These are phyloP conservation scores for Podospora conica DNA, from an alignment of 495 filamentous ascomycete genomes.

Conservation along the genomic window DNA sequence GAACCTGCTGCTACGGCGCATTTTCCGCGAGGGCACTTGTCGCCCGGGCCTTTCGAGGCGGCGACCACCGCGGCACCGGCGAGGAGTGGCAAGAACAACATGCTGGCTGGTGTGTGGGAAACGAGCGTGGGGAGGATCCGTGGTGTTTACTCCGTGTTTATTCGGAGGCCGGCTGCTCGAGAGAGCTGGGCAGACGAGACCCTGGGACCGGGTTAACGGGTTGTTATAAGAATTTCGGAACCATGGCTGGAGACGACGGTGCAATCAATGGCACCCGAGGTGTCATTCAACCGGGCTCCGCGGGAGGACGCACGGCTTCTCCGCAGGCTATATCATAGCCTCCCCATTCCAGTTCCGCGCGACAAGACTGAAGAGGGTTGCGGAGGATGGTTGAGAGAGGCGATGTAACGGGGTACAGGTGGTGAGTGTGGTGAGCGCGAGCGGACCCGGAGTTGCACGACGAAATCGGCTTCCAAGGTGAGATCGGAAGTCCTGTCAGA, in stretches of 20 bases:
- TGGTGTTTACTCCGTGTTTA: no score
- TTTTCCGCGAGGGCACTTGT: neutral
- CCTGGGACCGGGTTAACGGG: neutral
- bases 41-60: slow-evolving; percentile 8
- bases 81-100: slow-evolving; percentile 23
- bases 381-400: neutral
- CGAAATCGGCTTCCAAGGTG: no score
- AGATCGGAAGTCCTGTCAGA: neutral
- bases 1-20: slow-evolving; percentile 1
- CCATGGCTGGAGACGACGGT: neutral
- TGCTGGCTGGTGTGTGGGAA: slow-evolving; percentile 7
- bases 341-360: neutral
- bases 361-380: neutral
- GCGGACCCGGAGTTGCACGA: neutral
- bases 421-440: no score
- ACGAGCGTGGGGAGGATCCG: neutral
- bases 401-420: neutral
- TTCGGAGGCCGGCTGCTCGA: neutral
- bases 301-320: neutral
- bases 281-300: slow-evolving; percentile 23
- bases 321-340: neutral
- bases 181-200: neutral
- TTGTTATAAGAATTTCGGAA: slow-evolving; percentile 5
- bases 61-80: slow-evolving; percentile 20
- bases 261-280: slow-evolving; percentile 11